Base-by-base conservation (phyloP, 2,329 filamentous ascomycete genomes). In the Colletotrichum nymphaeae region DNA sequence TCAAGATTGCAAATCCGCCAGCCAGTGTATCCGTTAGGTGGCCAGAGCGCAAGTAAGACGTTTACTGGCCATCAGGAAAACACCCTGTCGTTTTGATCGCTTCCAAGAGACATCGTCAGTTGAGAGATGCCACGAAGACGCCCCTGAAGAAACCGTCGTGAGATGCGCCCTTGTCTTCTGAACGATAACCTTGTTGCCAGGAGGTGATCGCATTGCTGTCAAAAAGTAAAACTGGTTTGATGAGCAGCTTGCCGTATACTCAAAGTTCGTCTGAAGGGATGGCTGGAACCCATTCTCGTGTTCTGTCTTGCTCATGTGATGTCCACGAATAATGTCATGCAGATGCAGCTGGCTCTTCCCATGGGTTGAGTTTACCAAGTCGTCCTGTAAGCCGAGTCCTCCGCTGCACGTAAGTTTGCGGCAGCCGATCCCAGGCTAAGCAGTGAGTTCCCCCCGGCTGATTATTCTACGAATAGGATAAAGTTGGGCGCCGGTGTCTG, bases 1-100 rank as follows among this genome's bases (percentile, higher is more conserved):
- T 75, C 75, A 76, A 70, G 73, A 76, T 74, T 75, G 74, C 74
- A 75, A 75, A 76, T 75, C 66, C 49, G 37, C 57, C 46, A 58
- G 53, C 52, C 8, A 26, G 53, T 55, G 42, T 49, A n/a, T 49
- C 42, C 42, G 42, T 49, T n/a, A 6, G 22, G 52, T 63, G 58
- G 63, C 63, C 63, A 58, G 68, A 60, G 57, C 58, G 63, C 35
- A 19, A 53, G 56, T 22, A 12, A n/a, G 14, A 19, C 19, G 22
- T 35, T 56, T 58, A n/a, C 57, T 63, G 55, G 46, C 22, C 57
- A 57, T 37, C 37, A 63, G 58, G 22, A 68, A 63, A 14, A 42
- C 37, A 42, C 37, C 37, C 37, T 42, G 37, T 42, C 37, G 37
- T 53, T 59, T 35, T 53, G 14, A 19, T 60, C 46, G 60, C 37